Percentiles rank a stretch among this genome's conserved stretches.
These are phyloP conservation scores for Lecanicillium sp. DNA, from an alignment of 2,329 filamentous ascomycete species.

Conservation along the genomic window DNA sequence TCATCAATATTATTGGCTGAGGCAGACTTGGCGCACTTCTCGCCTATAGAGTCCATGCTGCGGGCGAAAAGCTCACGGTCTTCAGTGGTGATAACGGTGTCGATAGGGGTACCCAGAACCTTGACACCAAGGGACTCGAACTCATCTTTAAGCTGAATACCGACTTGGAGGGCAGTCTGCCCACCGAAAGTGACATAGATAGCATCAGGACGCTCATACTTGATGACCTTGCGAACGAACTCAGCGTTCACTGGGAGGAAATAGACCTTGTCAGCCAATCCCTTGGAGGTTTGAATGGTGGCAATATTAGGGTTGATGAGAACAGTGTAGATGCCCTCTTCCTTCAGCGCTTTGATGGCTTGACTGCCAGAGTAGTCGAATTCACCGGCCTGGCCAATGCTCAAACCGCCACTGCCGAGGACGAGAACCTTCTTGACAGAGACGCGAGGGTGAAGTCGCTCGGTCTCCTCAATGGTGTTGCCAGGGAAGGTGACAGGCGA, in stretches of 20 bases:
- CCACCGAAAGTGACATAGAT: constrained; percentile 98
- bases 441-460: constrained; percentile 66
- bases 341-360: constrained; percentile 95
- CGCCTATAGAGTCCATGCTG: constrained; percentile 96
- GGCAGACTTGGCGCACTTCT: constrained; percentile 96
- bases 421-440: constrained; percentile 91
- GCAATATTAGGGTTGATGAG: constrained; percentile 99
- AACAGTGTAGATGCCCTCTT: constrained; percentile 96
- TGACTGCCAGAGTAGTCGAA: constrained; percentile 99
- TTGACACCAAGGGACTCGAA: constrained; percentile 87
- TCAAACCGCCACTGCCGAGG: constrained; percentile 87
- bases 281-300: constrained; percentile 97
- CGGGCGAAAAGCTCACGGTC: constrained; percentile 95
- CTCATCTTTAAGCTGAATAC: constrained; percentile 95
- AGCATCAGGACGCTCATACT: constrained; percentile 87
- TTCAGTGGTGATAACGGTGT: constrained; percentile 97
- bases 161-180: constrained; percentile 92
- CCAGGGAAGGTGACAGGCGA: constrained; percentile 81
- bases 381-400: constrained; percentile 95
- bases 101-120: constrained; percentile 91
- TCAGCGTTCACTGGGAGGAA: constrained; percentile 96
- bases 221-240: constrained; percentile 95
- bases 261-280: constrained; percentile 96
- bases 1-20: constrained; percentile 85
- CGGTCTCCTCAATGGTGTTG: constrained; percentile 71